phyloP scores from a whole-genome alignment of 2,329 filamentous ascomycete genomes.

The Fusarium clavum region DNA sequence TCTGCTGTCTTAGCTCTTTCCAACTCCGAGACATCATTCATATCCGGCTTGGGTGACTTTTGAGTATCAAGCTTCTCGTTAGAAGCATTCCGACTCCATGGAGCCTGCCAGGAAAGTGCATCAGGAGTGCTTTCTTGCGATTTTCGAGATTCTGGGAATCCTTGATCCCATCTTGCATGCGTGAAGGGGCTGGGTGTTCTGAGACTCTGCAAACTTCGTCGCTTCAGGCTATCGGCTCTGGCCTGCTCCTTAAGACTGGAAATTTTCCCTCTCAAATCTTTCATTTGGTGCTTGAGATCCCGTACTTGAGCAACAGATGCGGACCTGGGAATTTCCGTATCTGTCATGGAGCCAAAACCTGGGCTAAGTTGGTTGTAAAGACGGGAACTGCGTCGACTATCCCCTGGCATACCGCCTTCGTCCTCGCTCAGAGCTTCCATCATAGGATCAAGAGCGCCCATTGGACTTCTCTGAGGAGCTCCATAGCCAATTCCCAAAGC shows the following conservation, averaged over 20 bases:
- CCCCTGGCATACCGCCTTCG: conserved; percentile 51
- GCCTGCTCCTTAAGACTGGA: conserved; percentile 82
- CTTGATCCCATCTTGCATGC: conserved; percentile 63
- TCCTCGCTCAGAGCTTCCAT: conserved; percentile 68
- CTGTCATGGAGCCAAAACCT: conserved; percentile 56
- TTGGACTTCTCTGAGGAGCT: conserved; percentile 53
- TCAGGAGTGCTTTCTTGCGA: conserved; percentile 39
- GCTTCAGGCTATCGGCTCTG: conserved; percentile 80
- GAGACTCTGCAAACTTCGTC: conserved; percentile 80
- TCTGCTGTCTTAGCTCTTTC: conserved; percentile 24
- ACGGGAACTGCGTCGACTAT: conserved; percentile 36
- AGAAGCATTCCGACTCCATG: conserved; percentile 25
- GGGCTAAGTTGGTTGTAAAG: conserved; percentile 58
- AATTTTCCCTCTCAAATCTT: conserved; percentile 85
- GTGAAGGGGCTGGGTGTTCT: conserved; percentile 84
- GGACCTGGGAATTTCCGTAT: conserved; percentile 69
- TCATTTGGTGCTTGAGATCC: conserved; percentile 84
- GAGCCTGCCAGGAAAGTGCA: conserved; percentile 27
- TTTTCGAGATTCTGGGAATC: conserved; percentile 41
- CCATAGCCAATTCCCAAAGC: conserved; percentile 50
- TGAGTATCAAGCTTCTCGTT: conserved; percentile 25
- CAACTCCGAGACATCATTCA: conserved; percentile 5
- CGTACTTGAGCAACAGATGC: conserved; percentile 79
- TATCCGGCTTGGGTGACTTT: not conserved
- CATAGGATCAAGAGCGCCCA: conserved; percentile 55